Evolutionary conservation across 768 basidiomycete species (phyloP), one percentile per base, ranked within the genome.

Genomic region (Termitomyces sp.): DNA sequence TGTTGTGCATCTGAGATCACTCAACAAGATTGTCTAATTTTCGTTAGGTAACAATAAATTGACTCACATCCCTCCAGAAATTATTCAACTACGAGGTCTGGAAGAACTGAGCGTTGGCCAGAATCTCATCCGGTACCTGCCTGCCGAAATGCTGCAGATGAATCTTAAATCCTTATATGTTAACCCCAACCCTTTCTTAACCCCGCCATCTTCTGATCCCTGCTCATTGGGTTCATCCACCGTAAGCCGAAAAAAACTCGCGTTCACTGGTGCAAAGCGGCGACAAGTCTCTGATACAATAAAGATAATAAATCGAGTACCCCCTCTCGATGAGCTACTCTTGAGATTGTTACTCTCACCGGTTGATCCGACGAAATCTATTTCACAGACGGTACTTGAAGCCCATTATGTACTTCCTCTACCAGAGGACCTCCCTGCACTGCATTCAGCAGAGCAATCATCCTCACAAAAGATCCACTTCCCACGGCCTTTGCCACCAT

Each of bases 131-230:
- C 62, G 66, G 54, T 86, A 79, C 66, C 67, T 91, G 0, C 89
- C 89, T 14, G 77, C 83, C 7, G 87, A 90, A 64, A 77, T 90
- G 65, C 67, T 77, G n/a, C 64, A 70, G 31, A 82, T 88, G 79
- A 73, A 66, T n/a, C 71, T 89, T 1, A 64, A 64, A 19, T 72
- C 65, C 9, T 70, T 89, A 5, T 60, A 64, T 19, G 64, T 89
- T 3, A 66, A 79, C 40, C 84, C 82, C 0, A 91, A 91, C 60
- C 86, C 80, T 0, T 90, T 87, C 68, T 58, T 81, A 6, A 56
- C 61, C 37, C 72, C 68, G 23, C 59, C 38, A n/a, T 54, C 53
- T 21, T 44, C 54, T 11, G 54, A 56, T 45, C 51, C 44, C 10
- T 23, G 50, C 9, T 55, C 54, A 38, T 49, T 54, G 33, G 59